Evolutionary conservation across 192 early-diverging fungal genomes (phyloP).

Genomic region (Podila clonocystis): DNA sequence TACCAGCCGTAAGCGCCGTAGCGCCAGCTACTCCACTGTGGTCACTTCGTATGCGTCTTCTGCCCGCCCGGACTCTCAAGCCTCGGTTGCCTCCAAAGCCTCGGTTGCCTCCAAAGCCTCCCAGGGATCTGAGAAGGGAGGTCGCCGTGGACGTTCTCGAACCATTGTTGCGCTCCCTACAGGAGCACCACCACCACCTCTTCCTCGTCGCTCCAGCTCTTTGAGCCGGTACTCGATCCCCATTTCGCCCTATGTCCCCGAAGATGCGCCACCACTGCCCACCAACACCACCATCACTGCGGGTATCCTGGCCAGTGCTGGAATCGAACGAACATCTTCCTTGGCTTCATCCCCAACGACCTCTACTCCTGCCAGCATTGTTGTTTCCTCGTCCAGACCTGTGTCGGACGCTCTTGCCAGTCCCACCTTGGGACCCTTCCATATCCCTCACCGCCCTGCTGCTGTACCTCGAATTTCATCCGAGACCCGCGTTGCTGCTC

Average conservation of each 20-base stretch:
- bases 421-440: conserved; percentile 39
- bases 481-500: neutral
- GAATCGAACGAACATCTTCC: neutral
- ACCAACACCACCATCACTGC: conserved; percentile 1
- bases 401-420: conserved; percentile 9
- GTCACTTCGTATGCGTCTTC: conserved; percentile 40
- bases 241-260: conserved; percentile 9
- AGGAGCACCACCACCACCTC: conserved; percentile 17
- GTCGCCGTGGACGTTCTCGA: conserved; percentile 34
- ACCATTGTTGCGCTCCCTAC: conserved; percentile 10
- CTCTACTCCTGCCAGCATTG: neutral
- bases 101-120: conserved; percentile 32
- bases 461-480: neutral
- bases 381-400: neutral
- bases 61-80: conserved; percentile 35
- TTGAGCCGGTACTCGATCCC: conserved; percentile 39
- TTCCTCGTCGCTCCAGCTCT: conserved; percentile 44
- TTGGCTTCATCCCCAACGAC: neutral
- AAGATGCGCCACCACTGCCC: conserved; percentile 25
- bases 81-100: conserved; percentile 20
- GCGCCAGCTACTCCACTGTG: conserved; percentile 37
- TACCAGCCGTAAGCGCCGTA: conserved; percentile 44
- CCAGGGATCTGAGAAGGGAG: conserved; percentile 42
- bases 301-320: neutral
- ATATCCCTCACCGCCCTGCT: conserved; percentile 16